Conservation (phyloP, 495 filamentous ascomycete genomes). For the Talaromyces nanjingensis region DNA sequence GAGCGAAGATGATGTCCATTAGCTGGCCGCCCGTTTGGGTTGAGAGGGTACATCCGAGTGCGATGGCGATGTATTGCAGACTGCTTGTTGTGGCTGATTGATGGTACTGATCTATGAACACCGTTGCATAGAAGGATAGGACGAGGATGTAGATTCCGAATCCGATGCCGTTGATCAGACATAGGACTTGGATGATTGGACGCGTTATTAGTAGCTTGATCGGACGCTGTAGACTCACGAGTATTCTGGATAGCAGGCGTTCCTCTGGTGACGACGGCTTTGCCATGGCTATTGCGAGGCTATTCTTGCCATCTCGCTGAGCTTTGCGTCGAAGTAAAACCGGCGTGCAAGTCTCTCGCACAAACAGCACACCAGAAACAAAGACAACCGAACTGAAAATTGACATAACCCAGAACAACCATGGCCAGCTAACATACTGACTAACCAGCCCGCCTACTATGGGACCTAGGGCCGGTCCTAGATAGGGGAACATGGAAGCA, state of each 20-base stretch:
- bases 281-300: constrained; percentile 44
- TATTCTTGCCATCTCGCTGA: constrained; percentile 10
- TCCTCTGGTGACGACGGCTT: constrained; percentile 31
- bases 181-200: constrained; percentile 43
- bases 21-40: constrained; percentile 40
- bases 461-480: constrained; percentile 50
- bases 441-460: constrained; percentile 51
- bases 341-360: constrained; percentile 56
- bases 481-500: constrained; percentile 44
- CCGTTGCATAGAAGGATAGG: constrained; percentile 53
- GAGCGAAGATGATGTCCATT: constrained; percentile 40
- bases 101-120: constrained; percentile 34
- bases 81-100: constrained; percentile 44
- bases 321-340: constrained; percentile 47
- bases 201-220: constrained; percentile 43
- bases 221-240: constrained; percentile 29
- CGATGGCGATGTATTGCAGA: constrained; percentile 55
- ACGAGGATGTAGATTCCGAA: constrained; percentile 57
- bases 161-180: constrained; percentile 49
- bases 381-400: constrained; percentile 51
- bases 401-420: constrained; percentile 48
- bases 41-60: constrained; percentile 50
- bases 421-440: constrained; percentile 51
- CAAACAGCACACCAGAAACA: constrained; percentile 45
- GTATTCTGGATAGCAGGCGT: constrained; percentile 19